Percentiles rank a stretch among this genome's conserved stretches.
These are phyloP conservation scores for Clathrus columnatus DNA, from an alignment of 768 basidiomycete species.

Conservation along the genomic window DNA sequence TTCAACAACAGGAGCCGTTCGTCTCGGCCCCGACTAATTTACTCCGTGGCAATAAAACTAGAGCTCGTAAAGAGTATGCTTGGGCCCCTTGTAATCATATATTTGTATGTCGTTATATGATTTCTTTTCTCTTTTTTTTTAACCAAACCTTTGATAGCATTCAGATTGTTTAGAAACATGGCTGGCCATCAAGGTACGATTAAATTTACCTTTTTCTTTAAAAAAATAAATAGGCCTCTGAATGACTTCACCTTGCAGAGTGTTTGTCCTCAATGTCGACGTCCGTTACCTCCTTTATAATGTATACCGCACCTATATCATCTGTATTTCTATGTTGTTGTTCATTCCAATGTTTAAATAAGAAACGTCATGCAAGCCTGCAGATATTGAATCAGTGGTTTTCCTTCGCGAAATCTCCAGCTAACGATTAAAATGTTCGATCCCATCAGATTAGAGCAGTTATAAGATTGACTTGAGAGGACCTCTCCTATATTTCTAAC, in stretches of 20 bases:
- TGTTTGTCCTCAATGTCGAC: slow-evolving; percentile 86
- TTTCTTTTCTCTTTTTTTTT: slow-evolving; percentile 2
- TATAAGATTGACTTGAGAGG: too few relatives aligned
- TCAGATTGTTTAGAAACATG: slow-evolving; percentile 82
- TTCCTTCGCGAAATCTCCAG: too few relatives aligned
- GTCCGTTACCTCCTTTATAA: slow-evolving; percentile 72
- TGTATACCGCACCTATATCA: not conserved
- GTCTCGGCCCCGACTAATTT: not conserved
- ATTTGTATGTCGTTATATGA: slow-evolving; percentile 48
- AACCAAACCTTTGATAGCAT: slow-evolving; percentile 38
- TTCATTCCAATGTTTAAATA: too few relatives aligned
- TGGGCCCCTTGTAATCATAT: slow-evolving; percentile 84
- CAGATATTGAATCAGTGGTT: too few relatives aligned
- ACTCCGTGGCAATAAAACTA: slow-evolving; percentile 24
- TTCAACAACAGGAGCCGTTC: slow-evolving; percentile 31
- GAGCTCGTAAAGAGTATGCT: slow-evolving; percentile 60
- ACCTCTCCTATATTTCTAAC: too few relatives aligned
- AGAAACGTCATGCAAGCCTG: too few relatives aligned
- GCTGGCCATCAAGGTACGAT: slow-evolving; percentile 64
- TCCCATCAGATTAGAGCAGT: too few relatives aligned
- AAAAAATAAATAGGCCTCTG: not conserved
- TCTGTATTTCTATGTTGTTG: not conserved
- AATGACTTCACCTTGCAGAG: slow-evolving; percentile 38
- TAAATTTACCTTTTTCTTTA: not conserved
- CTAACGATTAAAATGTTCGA: too few relatives aligned